Evolutionary conservation across 2,329 filamentous ascomycete species (phyloP).

Genomic region (Parastagonospora nodorum): DNA sequence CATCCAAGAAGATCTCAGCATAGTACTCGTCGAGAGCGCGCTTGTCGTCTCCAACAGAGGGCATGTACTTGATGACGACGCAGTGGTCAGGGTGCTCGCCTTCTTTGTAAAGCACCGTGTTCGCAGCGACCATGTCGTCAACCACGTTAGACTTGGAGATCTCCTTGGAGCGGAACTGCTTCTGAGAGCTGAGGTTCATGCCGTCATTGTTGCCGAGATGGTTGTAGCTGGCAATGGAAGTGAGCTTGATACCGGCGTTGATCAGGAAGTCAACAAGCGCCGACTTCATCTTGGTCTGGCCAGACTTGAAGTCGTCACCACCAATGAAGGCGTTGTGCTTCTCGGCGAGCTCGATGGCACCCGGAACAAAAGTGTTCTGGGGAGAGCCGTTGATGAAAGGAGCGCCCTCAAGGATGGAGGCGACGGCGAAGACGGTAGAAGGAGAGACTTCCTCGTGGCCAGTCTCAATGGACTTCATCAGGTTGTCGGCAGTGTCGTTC

Average conservation of each 20-base stretch:
- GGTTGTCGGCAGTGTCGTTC: slow-evolving; percentile 95
- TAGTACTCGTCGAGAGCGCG: slow-evolving; percentile 99
- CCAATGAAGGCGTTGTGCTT: slow-evolving; percentile 88
- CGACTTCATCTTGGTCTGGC: slow-evolving; percentile 99
- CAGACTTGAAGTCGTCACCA: slow-evolving; percentile 99
- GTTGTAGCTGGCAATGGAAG: slow-evolving; percentile 98
- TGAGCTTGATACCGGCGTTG: slow-evolving; percentile 98
- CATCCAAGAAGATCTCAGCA: slow-evolving; percentile 97
- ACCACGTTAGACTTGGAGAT: slow-evolving; percentile 99
- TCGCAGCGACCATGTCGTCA: slow-evolving; percentile 98
- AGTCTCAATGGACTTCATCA: slow-evolving; percentile 82
- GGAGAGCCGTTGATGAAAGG: slow-evolving; percentile 99
- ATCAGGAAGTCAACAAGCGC: slow-evolving; percentile 98
- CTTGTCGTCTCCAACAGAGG: slow-evolving; percentile 98
- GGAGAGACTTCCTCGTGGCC: slow-evolving; percentile 92
- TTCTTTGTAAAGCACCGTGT: slow-evolving; percentile 84
- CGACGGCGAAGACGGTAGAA: slow-evolving; percentile 94
- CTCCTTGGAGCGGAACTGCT: slow-evolving; percentile 99
- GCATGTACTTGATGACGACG: slow-evolving; percentile 99
- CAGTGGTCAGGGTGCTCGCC: slow-evolving; percentile 97
- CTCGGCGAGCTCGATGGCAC: slow-evolving; percentile 86
- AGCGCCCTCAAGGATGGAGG: slow-evolving; percentile 83
- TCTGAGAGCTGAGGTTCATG: slow-evolving; percentile 96
- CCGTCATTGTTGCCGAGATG: slow-evolving; percentile 99
- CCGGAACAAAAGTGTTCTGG: slow-evolving; percentile 98